phyloP scores from a whole-genome alignment of 495 filamentous ascomycete species.

The Podospora sp. region DNA sequence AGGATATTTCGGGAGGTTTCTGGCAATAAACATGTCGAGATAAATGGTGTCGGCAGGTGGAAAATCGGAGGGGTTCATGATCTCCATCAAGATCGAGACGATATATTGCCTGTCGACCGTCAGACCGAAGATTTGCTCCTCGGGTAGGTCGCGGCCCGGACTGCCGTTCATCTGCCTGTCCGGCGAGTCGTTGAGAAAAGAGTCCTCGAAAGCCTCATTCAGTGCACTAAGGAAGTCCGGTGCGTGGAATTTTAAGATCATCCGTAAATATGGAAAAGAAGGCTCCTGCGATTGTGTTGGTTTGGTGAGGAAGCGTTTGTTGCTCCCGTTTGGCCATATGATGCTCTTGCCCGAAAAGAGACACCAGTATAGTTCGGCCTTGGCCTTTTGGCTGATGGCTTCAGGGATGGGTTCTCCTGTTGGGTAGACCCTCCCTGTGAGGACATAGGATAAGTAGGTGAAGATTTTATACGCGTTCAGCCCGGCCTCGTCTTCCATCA shows the following conservation, averaged over 20 bases:
- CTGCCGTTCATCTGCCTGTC: slow-evolving; percentile 59
- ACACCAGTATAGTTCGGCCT: slow-evolving; percentile 87
- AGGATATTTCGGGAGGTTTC: slow-evolving; percentile 94
- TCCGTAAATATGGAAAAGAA: slow-evolving; percentile 78
- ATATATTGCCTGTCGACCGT: slow-evolving; percentile 90
- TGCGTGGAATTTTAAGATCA: slow-evolving; percentile 84
- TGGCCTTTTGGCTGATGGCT: slow-evolving; percentile 69
- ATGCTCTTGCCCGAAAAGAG: slow-evolving; percentile 81
- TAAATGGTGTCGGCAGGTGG: slow-evolving; percentile 83
- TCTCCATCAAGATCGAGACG: slow-evolving; percentile 82
- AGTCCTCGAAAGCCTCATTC: slow-evolving; percentile 96
- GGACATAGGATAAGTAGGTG: slow-evolving; percentile 88
- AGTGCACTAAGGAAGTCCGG: slow-evolving; percentile 91
- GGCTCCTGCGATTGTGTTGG: slow-evolving; percentile 56
- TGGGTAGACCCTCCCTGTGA: slow-evolving; percentile 89
- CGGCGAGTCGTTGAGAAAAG: slow-evolving; percentile 79
- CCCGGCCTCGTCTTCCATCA: slow-evolving; percentile 53
- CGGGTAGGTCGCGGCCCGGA: slow-evolving; percentile 51
- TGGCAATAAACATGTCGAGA: slow-evolving; percentile 95
- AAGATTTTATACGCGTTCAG: slow-evolving; percentile 88
- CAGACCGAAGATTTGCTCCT: slow-evolving; percentile 66
- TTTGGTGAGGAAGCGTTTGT: slow-evolving; percentile 57
- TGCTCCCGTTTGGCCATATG: slow-evolving; percentile 61
- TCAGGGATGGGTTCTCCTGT: slow-evolving; percentile 75
- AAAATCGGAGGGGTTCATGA: slow-evolving; percentile 77